Base-by-base conservation (phyloP, 208 protist genomes). In the Crithidia acanthocephali region DNA sequence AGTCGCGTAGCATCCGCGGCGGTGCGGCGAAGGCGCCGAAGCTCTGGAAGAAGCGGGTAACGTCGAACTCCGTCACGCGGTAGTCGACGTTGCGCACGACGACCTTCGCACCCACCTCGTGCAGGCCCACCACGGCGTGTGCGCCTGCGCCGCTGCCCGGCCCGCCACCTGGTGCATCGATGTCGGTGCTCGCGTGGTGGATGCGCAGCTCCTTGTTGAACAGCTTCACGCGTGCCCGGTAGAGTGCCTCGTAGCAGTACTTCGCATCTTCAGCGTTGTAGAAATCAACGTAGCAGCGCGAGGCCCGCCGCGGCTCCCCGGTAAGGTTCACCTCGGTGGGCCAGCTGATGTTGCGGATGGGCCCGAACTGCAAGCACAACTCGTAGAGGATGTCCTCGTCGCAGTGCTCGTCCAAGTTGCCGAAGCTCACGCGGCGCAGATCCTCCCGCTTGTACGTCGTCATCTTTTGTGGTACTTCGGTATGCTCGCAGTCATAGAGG, bases 101-200 rank as follows among this genome's bases (percentile, higher is more conserved):
- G 42, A 96, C 85, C 79, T 93, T 92, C 27, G 91, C 91, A 30
- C 91, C 91, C 25, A 96, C 85, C 71, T 96, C 91, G 76, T 96
- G 89, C 47, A 96, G 66, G 3, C 76, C 76, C 7, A 70, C 75
- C 45, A 71, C 80, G 58, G 72, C 68, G 47, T 66, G 61, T 32
- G 44, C 47, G n/a, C 18, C 32, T 11, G 61, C 30, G 23, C 74
- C 65, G 28, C 42, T 62, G 22, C 32, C 32, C 33, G 47, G 51
- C 2, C 25, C 64, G 22, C 58, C 72, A 28, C 72, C 73, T 35
- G 81, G 72, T 44, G 59, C 62, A n/a, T 66, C 47, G n/a, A 91
- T 30, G 8, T 95, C 85, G 6, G 61, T 76, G 66, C 86, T 92
- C 23, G 74, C 88, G 77, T 96, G 88, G 13, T 68, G 74, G 4